Evolutionary conservation across 768 basidiomycete species (phyloP), one percentile per base, ranked within the genome.

Genomic region (Epithele typhae): DNA sequence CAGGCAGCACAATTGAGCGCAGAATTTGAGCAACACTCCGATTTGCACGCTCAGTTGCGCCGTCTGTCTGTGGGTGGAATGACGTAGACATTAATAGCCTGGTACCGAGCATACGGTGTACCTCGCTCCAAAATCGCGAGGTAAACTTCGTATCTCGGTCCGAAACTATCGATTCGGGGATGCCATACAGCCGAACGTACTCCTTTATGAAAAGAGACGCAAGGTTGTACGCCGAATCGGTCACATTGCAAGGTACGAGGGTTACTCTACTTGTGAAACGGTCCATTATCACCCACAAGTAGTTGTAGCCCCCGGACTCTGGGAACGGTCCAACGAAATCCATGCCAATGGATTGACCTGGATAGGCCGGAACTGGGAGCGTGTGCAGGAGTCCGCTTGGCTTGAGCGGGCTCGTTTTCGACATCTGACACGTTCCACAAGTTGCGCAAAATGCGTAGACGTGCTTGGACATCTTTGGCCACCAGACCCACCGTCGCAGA

Each of bases 251-350:
- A 2, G 59, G 52, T 3, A 53, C 47, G 0, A 57, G 37, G 40
- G 60, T 62, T 3, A 54, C 49, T 43, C 49, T 52, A 0, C 36
- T 60, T 40, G 46, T 63, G 51, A 46, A 52, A 30, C 2, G 62
- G 41, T 0, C 34, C 5, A 64, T 54, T 0, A 70, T 39, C 0
- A 63, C 56, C 14, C 49, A 61, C 0, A 68, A 42, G 12, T 44
- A 61, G 33, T 69, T 64, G 19, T 25, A 64, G 0, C 52, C 59
- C 3, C 59, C n/a, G 0, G 38, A 57, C 14, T 50, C 25, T 11
- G 68, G 71, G 9, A 74, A 55, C 1, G 64, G 66, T 0, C 64
- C 70, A 0, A 73, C 46, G 34, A 73, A 73, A 52, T 74, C 72
- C 40, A 74, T 69, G 0, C 62, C 65, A 0, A 75, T 69, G 0